Conservation (phyloP, 2,329 filamentous ascomycete genomes). For the Neocatenulostroma microsporum region DNA sequence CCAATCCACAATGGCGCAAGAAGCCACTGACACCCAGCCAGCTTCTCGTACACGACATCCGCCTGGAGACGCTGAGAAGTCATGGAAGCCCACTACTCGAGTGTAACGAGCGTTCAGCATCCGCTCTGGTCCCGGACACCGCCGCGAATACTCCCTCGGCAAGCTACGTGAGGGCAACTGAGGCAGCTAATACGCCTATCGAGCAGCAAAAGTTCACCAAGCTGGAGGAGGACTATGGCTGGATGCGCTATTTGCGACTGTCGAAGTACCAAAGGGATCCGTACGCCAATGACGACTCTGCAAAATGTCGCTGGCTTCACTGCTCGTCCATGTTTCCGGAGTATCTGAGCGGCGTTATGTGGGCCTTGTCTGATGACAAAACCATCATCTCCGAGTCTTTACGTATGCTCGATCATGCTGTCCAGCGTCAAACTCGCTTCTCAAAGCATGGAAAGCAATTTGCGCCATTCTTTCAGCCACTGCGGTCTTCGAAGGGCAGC, state of each 20-base stretch:
- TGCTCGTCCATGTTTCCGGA: conserved; percentile 35
- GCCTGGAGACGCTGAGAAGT: conserved; percentile 27
- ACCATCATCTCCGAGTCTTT: conserved; percentile 16
- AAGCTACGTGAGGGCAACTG: conserved; percentile 14
- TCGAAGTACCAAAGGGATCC: conserved; percentile 25
- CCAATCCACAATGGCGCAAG: conserved; percentile 31
- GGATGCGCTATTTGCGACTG: conserved; percentile 34
- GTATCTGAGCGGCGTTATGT: conserved; percentile 15
- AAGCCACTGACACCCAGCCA: conserved; percentile 35
- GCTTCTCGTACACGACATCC: conserved; percentile 34
- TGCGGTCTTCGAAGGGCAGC: conserved; percentile 14
- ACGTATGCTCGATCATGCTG: conserved; percentile 28
- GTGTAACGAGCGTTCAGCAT: conserved; percentile 30
- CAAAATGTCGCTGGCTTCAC: conserved; percentile 37
- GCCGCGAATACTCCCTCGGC: conserved; percentile 16
- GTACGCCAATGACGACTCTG: conserved; percentile 21
- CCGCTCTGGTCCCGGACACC: conserved; percentile 27
- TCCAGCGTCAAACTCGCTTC: conserved; percentile 35
- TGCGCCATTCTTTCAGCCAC: conserved; percentile 33
- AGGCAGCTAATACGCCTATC: conserved; percentile 26
- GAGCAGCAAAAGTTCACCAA: conserved; percentile 30
- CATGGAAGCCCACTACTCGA: conserved; percentile 32
- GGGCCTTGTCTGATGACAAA: conserved; percentile 18
- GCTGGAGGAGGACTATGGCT: conserved; percentile 36
- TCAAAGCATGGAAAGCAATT: conserved; percentile 40